Base-by-base conservation (phyloP, 768 basidiomycete genomes). In the Pulveroboletus sp. region DNA sequence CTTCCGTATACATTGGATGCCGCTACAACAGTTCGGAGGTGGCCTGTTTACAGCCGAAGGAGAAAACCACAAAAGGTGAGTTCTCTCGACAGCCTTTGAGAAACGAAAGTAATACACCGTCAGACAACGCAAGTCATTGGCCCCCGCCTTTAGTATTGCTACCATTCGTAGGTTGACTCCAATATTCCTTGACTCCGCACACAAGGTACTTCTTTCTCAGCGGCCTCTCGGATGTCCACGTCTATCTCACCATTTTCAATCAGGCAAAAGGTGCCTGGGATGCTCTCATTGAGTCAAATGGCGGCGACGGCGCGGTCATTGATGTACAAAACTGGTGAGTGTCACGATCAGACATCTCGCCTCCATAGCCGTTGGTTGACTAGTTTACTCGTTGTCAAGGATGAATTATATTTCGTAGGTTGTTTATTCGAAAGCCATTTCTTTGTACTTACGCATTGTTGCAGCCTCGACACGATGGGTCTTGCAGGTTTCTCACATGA, bases 401-500 rank as follows among this genome's bases (percentile, higher is more conserved):
- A 68, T 69, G 69, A 71, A 69, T 41, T 44, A 62, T 27, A 46
- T 70, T 6, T 69, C 69, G 68, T 69, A 48, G 14, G 67, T 2
- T 19, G 10, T 35, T 14, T 27, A 16, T 29, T 29, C 8, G 8
- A 7, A 29, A 7, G 27, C 8, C 8, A 7, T 9, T 29, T 7
- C 27, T 29, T 20, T 19, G n/a, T n/a, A n/a, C n/a, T 8, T 4
- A 38, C 4, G 0, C 16, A 6, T 32, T 11, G 8, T 7, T n/a
- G 6, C 25, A 81, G 80, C 8, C 65, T 84, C 8, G 82, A 84
- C 55, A 72, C 73, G 3, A 72, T 84, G 37, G 81, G 81, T 17
- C 77, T 82, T 32, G 80, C 80, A 12, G 81, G 80, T 2, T 84
- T 84, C 52, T 76, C 77, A 0, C 76, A 84, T 53, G 73, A 82